Conservation (phyloP, 2,329 filamentous ascomycete genomes). For the Cryoendolithus antarcticus region DNA sequence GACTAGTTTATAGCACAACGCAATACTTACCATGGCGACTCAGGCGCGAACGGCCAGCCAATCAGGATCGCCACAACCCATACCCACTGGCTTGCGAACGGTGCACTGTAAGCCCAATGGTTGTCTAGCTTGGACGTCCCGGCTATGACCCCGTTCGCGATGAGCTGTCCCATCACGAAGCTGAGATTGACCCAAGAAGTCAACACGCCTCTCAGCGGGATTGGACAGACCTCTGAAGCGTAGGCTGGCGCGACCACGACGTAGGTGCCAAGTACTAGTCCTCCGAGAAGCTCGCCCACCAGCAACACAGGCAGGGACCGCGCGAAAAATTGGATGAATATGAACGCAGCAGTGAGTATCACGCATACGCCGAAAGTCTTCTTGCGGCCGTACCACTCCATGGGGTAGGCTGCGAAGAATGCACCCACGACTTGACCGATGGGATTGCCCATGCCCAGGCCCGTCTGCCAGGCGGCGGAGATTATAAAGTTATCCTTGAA, state of each 20-base stretch:
- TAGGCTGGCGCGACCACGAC: constrained; percentile 48
- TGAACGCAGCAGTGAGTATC: constrained; percentile 35
- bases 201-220: constrained; percentile 44
- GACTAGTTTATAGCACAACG: background rate
- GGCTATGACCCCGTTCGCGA: constrained; percentile 32
- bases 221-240: constrained; percentile 52
- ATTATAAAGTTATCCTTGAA: constrained; percentile 30
- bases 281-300: constrained; percentile 49
- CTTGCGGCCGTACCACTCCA: constrained; percentile 23
- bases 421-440: constrained; percentile 47
- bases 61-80: constrained; percentile 28
- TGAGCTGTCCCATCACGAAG: constrained; percentile 50
- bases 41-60: constrained; percentile 26
- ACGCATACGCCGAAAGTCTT: constrained; percentile 20
- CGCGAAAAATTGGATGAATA: constrained; percentile 54
- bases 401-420: constrained; percentile 26
- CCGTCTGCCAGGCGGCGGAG: constrained; percentile 28
- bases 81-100: constrained; percentile 35
- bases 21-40: constrained; percentile 20
- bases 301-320: constrained; percentile 43
- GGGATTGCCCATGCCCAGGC: constrained; percentile 39
- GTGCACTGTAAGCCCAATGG: constrained; percentile 33
- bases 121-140: constrained; percentile 19
- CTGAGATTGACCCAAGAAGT: constrained; percentile 51
- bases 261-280: constrained; percentile 42